These are phyloP conservation scores for Phytophthora macrochlamydospora DNA, from an alignment of 352 stramenopile genomes.

Conservation along the genomic window DNA sequence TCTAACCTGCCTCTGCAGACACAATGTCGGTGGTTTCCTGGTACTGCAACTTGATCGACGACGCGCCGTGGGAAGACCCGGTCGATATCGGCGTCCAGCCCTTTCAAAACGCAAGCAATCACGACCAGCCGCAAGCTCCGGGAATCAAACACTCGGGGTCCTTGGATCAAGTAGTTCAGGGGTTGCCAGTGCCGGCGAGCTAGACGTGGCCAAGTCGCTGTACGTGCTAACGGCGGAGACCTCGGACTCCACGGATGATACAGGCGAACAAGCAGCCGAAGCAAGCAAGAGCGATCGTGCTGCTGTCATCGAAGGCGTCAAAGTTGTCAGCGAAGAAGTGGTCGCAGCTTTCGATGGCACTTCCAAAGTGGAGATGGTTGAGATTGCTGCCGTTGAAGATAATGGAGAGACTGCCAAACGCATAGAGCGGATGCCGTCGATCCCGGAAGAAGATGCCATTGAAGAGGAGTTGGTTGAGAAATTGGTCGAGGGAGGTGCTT, in stretches of 20 bases:
- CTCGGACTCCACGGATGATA: background rate
- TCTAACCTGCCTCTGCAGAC: constrained; percentile 7
- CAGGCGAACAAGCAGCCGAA: too few species aligned
- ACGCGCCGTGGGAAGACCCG: constrained; percentile 4
- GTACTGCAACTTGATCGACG: constrained; percentile 30
- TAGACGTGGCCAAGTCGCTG: constrained; percentile 19
- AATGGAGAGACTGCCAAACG: constrained; percentile 1
- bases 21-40: constrained; percentile 26
- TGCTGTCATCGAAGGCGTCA: too few species aligned
- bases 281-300: too few species aligned
- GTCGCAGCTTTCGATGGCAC: too few species aligned
- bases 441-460: constrained; percentile 8
- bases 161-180: background rate
- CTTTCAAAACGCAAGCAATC: constrained; percentile 12
- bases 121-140: background rate
- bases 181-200: constrained; percentile 17
- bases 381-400: constrained; percentile 4
- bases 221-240: constrained; percentile 21
- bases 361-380: background rate
- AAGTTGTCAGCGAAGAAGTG: background rate
- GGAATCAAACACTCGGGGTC: background rate
- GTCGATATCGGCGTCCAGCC: constrained; percentile 18
- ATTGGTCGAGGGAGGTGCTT: background rate
- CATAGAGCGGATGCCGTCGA: constrained; percentile 13
- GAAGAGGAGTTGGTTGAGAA: too few species aligned